Conservation (phyloP, 2,329 filamentous ascomycete genomes). For the Gremmenia infestans region DNA sequence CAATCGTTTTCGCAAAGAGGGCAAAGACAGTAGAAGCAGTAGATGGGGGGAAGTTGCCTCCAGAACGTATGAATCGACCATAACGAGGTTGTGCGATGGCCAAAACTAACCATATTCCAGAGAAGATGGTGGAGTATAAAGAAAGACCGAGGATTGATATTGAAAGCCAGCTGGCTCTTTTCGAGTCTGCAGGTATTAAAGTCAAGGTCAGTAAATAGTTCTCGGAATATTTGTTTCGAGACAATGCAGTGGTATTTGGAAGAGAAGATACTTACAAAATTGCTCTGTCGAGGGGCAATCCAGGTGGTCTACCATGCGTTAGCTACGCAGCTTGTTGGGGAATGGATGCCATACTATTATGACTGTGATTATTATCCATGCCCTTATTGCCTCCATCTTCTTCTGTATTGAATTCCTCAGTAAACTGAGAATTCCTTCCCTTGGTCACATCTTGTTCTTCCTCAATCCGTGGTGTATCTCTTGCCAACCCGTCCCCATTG, state of each 20-base stretch:
- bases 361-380: slow-evolving; percentile 3
- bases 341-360: not conserved
- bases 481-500: not conserved
- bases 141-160: slow-evolving; percentile 24
- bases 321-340: not conserved
- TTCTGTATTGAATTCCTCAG: slow-evolving; percentile 1
- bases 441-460: not conserved
- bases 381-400: not conserved
- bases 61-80: slow-evolving; percentile 48
- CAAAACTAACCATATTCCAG: slow-evolving; percentile 58
- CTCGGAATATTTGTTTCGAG: too few species aligned
- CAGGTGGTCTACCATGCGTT: not conserved
- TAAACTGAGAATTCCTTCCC: not conserved
- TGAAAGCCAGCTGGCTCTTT: slow-evolving; percentile 1
- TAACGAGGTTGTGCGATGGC: slow-evolving; percentile 58
- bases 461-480: slow-evolving; percentile 1
- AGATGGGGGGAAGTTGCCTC: slow-evolving; percentile 48
- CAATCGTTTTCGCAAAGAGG: slow-evolving; percentile 68
- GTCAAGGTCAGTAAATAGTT: too few species aligned
- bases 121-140: slow-evolving; percentile 57
- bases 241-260: too few species aligned
- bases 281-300: slow-evolving; percentile 2
- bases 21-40: slow-evolving; percentile 62
- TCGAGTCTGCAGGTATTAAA: not conserved
- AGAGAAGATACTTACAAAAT: not conserved